phyloP scores from a whole-genome alignment of 2,329 filamentous ascomycete genomes.

The Penicillium fuscoglaucum region DNA sequence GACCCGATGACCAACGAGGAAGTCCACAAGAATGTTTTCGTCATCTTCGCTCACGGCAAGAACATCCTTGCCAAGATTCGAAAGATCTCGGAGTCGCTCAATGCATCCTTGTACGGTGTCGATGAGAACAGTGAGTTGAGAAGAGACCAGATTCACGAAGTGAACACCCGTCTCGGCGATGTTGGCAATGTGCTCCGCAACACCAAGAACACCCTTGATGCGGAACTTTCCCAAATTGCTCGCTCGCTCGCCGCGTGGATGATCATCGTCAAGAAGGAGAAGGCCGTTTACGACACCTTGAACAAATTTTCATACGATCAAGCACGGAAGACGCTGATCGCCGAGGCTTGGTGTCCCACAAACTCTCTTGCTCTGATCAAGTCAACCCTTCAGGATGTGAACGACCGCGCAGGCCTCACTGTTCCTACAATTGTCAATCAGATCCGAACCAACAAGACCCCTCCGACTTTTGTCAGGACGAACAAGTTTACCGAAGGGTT shows the following conservation, averaged over 20 bases:
- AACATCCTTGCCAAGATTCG: constrained; percentile 98
- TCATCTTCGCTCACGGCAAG: constrained; percentile 98
- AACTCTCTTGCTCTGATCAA: constrained; percentile 87
- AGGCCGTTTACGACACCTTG: constrained; percentile 92
- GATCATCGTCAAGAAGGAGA: constrained; percentile 97
- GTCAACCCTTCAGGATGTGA: constrained; percentile 92
- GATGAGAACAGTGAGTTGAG: constrained; percentile 96
- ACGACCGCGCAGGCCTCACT: constrained; percentile 91
- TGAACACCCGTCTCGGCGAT: constrained; percentile 89
- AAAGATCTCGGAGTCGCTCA: constrained; percentile 97
- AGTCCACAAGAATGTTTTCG: constrained; percentile 96
- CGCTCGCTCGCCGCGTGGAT: constrained; percentile 94
- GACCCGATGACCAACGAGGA: constrained; percentile 91
- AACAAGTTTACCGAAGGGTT: constrained; percentile 99
- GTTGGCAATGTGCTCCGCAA: constrained; percentile 90
- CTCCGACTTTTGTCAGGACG: constrained; percentile 94
- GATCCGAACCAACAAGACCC: constrained; percentile 94
- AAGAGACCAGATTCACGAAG: constrained; percentile 93
- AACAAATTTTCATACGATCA: constrained; percentile 97
- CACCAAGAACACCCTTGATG: constrained; percentile 90
- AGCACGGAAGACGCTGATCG: constrained; percentile 91
- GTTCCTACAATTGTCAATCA: constrained; percentile 98
- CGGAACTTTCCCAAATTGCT: constrained; percentile 89
- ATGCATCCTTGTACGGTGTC: constrained; percentile 92
- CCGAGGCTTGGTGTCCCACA: constrained; percentile 95